phyloP scores from a whole-genome alignment of 2,329 filamentous ascomycete species.

The Hymenoscyphus infarciens region DNA sequence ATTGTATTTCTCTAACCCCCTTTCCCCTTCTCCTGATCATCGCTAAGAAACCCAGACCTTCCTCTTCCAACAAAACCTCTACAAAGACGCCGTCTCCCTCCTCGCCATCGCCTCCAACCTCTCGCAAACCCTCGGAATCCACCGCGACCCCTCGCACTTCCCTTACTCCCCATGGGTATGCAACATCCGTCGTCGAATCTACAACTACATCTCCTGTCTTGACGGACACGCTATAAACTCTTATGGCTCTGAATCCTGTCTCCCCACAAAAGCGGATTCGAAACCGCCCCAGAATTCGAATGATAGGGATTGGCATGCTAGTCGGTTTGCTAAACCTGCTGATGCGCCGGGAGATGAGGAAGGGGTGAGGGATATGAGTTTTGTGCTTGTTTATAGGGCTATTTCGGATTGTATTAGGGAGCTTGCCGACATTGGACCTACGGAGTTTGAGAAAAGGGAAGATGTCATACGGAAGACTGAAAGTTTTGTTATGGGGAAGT shows the following conservation, averaged over 20 bases:
- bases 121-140: conserved; percentile 62
- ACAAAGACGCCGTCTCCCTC: conserved; percentile 57
- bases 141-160: conserved; percentile 47
- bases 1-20: conserved; percentile 15
- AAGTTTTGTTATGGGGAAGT: conserved; percentile 18
- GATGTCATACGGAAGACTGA: conserved; percentile 5
- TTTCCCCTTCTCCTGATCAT: not conserved
- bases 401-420: conserved; percentile 17
- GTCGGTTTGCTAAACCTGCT: conserved; percentile 25
- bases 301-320: conserved; percentile 27
- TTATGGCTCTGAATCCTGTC: conserved; percentile 24
- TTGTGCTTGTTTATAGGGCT: conserved; percentile 17
- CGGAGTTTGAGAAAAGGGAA: conserved; percentile 14
- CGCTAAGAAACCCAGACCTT: conserved; percentile 17
- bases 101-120: conserved; percentile 62
- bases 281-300: conserved; percentile 23
- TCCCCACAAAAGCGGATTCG: conserved; percentile 21
- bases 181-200: conserved; percentile 21
- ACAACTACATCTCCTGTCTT: conserved; percentile 22
- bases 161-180: conserved; percentile 26
- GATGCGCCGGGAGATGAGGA: conserved; percentile 14
- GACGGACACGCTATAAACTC: conserved; percentile 20
- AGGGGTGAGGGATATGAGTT: conserved; percentile 24
- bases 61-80: conserved; percentile 43
- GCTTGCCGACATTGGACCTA: conserved; percentile 9